These are phyloP conservation scores for Kwoniella europaea DNA, from an alignment of 768 basidiomycete genomes.

Conservation along the genomic window DNA sequence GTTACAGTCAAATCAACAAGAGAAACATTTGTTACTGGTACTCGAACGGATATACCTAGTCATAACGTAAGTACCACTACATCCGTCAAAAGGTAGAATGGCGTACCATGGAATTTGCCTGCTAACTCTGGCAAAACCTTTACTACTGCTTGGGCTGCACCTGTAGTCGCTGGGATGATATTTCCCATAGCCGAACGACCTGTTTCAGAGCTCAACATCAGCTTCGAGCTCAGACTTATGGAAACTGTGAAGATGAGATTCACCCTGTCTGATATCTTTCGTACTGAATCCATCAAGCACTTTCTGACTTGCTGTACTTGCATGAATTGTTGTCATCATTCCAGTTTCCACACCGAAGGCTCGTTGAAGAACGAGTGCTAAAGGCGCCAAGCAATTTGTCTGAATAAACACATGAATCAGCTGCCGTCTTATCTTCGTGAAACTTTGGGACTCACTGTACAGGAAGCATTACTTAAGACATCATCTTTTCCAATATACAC, in stretches of 20 bases:
- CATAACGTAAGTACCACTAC: too few relatives aligned
- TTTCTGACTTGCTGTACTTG: slow-evolving; percentile 56
- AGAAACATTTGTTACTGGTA: slow-evolving; percentile 58
- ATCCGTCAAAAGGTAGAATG: too few relatives aligned
- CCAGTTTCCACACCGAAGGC: slow-evolving; percentile 57
- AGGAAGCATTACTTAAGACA: slow-evolving; percentile 57
- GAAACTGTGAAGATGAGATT: neutral
- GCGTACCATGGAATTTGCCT: slow-evolving; percentile 57
- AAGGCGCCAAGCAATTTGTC: slow-evolving; percentile 59
- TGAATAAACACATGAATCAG: slow-evolving; percentile 1
- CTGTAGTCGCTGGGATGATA: slow-evolving; percentile 58
- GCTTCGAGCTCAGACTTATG: too few relatives aligned
- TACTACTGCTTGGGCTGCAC: slow-evolving; percentile 56
- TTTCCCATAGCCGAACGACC: slow-evolving; percentile 54
- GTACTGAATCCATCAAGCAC: slow-evolving; percentile 58
- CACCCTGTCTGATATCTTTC: slow-evolving; percentile 50
- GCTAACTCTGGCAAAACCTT: slow-evolving; percentile 58
- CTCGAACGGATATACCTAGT: slow-evolving; percentile 57
- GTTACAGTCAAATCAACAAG: slow-evolving; percentile 58
- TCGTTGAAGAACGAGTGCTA: slow-evolving; percentile 55
- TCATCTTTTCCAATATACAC: slow-evolving; percentile 42
- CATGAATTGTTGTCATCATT: slow-evolving; percentile 59
- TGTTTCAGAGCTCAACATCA: neutral
- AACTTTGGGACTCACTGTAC: slow-evolving; percentile 46
- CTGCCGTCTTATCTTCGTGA: too few relatives aligned